phyloP scores from a whole-genome alignment of 768 basidiomycete genomes.

The Cystobasidium tubakii region DNA sequence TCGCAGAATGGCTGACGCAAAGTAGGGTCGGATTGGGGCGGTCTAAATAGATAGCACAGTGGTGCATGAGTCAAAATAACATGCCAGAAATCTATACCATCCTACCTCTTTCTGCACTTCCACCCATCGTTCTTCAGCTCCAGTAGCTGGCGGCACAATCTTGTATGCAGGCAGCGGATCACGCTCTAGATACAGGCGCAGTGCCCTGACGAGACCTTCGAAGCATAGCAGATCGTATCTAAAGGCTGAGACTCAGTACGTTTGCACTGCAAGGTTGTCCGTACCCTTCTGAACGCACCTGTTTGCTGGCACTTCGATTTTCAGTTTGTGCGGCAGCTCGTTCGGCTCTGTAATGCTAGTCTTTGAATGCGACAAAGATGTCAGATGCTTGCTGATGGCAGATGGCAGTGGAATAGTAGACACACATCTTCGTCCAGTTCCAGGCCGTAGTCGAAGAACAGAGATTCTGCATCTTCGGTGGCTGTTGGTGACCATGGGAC shows the following conservation, averaged over 20 bases:
- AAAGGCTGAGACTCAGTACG: background rate
- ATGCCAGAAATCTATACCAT: constrained; percentile 31
- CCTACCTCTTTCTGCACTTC: constrained; percentile 68
- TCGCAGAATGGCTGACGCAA: constrained; percentile 83
- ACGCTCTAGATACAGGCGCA: constrained; percentile 68
- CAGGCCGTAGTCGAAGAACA: constrained; percentile 94
- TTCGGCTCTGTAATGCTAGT: constrained; percentile 40
- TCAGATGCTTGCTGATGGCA: background rate
- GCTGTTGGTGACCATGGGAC: constrained; percentile 56
- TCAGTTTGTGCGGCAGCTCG: constrained; percentile 67
- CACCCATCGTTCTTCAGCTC: constrained; percentile 55
- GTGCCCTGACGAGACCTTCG: constrained; percentile 84
- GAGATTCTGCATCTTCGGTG: constrained; percentile 84
- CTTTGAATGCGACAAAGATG: constrained; percentile 29
- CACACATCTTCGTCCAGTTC: constrained; percentile 93
- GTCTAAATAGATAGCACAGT: constrained; percentile 55
- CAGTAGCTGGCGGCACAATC: constrained; percentile 36
- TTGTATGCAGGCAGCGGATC: constrained; percentile 60
- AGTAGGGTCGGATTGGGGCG: constrained; percentile 74
- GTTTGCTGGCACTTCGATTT: constrained; percentile 98
- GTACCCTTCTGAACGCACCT: constrained; percentile 54
- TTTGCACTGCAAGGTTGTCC: background rate
- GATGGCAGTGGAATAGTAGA: background rate
- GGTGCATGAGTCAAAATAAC: background rate
- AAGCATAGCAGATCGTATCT: constrained; percentile 95